Conservation (phyloP, 148 eudicot species). For the Heliosperma pusillum region DNA sequence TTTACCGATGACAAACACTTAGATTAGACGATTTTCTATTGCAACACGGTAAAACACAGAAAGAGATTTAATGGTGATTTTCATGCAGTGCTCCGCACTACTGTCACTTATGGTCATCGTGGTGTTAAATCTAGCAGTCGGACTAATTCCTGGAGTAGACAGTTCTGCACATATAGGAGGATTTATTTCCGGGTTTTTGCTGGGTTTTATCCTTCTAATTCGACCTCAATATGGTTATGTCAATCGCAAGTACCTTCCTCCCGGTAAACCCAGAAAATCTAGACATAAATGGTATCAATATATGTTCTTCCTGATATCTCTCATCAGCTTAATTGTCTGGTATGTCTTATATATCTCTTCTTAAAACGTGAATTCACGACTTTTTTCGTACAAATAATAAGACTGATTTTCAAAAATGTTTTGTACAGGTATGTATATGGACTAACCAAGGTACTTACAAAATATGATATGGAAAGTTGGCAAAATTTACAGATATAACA, state of each 20-base stretch:
- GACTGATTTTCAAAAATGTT: neutral
- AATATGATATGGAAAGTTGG: neutral
- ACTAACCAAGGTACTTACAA: conserved; percentile 5
- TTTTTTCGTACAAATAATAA: neutral
- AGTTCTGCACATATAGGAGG: conserved; percentile 44
- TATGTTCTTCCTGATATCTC: conserved; percentile 25
- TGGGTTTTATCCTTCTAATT: conserved; percentile 36
- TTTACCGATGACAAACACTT: too few relatives aligned
- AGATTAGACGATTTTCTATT: too few relatives aligned
- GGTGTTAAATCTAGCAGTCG: conserved; percentile 39
- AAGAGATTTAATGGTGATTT: too few relatives aligned
- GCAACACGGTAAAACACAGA: too few relatives aligned
- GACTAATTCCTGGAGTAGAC: conserved; percentile 45
- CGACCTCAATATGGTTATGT: conserved; percentile 48
- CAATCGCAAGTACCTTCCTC: conserved; percentile 33
- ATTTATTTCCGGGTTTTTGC: conserved; percentile 31
- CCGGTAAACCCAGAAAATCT: conserved; percentile 20
- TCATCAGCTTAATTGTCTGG: conserved; percentile 28
- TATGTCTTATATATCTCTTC: conserved; percentile 16
- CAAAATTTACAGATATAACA: neutral
- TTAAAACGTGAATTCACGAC: neutral
- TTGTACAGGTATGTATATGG: conserved; percentile 27
- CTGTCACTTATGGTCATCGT: conserved; percentile 28
- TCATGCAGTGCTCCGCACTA: conserved; percentile 38
- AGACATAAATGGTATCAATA: conserved; percentile 40